Conservation (phyloP, 352 stramenopile species). For the Phytopythium kandeliae region DNA sequence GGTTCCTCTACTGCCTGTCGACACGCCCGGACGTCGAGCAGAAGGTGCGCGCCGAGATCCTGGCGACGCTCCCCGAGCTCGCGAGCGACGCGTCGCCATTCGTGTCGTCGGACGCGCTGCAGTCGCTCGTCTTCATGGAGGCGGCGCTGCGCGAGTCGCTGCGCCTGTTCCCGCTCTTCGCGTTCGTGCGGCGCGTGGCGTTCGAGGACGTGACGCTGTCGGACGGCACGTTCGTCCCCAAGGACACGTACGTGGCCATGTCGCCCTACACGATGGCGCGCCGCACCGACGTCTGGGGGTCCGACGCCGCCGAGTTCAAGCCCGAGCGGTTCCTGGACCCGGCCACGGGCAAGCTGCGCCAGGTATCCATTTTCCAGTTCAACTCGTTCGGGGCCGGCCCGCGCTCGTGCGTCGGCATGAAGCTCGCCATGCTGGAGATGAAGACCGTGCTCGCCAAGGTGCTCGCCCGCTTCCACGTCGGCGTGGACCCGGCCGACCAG, state of each 20-base stretch:
- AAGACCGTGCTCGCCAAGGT: conserved; percentile 49
- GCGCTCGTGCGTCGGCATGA: conserved; percentile 59
- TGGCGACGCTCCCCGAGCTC: conserved; percentile 10
- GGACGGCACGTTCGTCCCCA: conserved; percentile 33
- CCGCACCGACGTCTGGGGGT: conserved; percentile 45
- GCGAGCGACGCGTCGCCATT: background rate
- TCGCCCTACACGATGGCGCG: conserved; percentile 50
- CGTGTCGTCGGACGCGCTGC: conserved; percentile 6
- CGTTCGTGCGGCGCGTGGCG: conserved; percentile 20
- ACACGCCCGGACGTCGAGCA: conserved; percentile 26
- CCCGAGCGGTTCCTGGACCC: conserved; percentile 56
- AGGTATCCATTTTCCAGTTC: conserved; percentile 49
- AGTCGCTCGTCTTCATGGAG: conserved; percentile 12
- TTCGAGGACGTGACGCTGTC: conserved; percentile 23
- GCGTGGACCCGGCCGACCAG: conserved; percentile 28
- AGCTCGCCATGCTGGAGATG: conserved; percentile 68
- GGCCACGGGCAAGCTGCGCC: conserved; percentile 23
- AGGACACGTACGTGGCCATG: conserved; percentile 21
- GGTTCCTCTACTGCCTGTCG: conserved; percentile 40
- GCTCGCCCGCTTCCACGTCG: conserved; percentile 41
- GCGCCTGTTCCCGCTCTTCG: conserved; percentile 32
- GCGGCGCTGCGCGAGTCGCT: conserved; percentile 28
- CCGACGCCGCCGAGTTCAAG: conserved; percentile 36
- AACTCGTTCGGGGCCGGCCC: conserved; percentile 61
- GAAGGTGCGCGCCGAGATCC: conserved; percentile 22